Conservation (phyloP, 768 basidiomycete species). For the Fibroporia radiculosa region DNA sequence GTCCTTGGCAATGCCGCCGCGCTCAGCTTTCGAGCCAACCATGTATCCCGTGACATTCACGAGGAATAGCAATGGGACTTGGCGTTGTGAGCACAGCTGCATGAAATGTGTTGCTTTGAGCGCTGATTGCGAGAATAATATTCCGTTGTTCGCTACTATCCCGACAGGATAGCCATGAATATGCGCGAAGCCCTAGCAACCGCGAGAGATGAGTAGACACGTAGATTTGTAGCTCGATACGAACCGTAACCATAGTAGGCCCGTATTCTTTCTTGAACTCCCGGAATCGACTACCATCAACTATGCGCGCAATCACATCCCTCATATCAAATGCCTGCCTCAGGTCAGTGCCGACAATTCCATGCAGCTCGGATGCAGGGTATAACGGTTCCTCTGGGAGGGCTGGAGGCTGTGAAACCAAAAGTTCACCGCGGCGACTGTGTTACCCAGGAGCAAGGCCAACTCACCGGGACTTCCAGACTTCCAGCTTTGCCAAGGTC, state of each 20-base stretch:
- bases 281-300: conserved; percentile 85
- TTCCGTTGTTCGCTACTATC: conserved; percentile 91
- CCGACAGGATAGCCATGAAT: conserved; percentile 88
- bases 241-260: conserved; percentile 78
- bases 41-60: conserved; percentile 98
- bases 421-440: too few species aligned
- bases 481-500: conserved; percentile 65
- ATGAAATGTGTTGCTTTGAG: conserved; percentile 95
- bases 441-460: neutral
- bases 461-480: conserved; percentile 39
- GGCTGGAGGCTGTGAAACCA: conserved; percentile 45
- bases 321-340: conserved; percentile 90
- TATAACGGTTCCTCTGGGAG: conserved; percentile 69
- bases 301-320: conserved; percentile 85
- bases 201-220: neutral
- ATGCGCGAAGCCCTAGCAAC: conserved; percentile 70
- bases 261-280: conserved; percentile 98
- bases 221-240: conserved; percentile 12
- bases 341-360: conserved; percentile 86
- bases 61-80: conserved; percentile 85
- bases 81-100: conserved; percentile 85
- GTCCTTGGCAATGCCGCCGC: conserved; percentile 91
- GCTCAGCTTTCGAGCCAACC: conserved; percentile 94
- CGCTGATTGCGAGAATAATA: conserved; percentile 89
- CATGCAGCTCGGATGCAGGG: conserved; percentile 74